These are phyloP conservation scores for Plantago elongata DNA, from an alignment of 257 asterid genomes.

Conservation along the genomic window DNA sequence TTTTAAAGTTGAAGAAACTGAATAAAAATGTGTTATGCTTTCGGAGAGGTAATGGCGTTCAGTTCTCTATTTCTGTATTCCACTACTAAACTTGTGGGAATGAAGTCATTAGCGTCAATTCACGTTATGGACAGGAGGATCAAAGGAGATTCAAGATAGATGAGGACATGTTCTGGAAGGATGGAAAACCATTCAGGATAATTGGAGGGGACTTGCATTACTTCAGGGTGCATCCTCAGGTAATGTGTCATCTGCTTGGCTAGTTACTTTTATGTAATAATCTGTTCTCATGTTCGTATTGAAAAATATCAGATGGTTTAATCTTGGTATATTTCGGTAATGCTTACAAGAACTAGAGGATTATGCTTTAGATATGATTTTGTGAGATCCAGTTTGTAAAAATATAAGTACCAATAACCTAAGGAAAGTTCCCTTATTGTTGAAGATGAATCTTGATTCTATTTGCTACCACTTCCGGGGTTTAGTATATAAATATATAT, in stretches of 20 bases:
- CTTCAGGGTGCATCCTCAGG: slow-evolving; percentile 87
- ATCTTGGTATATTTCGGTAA: not conserved
- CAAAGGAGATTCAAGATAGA: slow-evolving; percentile 58
- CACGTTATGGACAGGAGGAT: slow-evolving; percentile 35
- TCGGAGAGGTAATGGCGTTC: no score
- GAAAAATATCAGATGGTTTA: not conserved
- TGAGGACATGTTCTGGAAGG: slow-evolving; percentile 87
- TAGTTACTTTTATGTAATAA: not conserved
- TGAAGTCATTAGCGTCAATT: not conserved
- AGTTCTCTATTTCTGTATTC: not conserved
- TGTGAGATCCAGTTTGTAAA: no score
- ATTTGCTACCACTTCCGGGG: no score
- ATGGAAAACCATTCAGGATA: slow-evolving; percentile 72
- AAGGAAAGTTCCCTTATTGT: not conserved
- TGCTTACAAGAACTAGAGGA: not conserved
- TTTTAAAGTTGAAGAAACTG: no score
- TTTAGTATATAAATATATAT: not conserved
- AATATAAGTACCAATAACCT: no score
- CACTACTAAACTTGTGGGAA: not conserved
- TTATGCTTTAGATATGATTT: no score
- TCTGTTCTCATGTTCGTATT: slow-evolving; percentile 10
- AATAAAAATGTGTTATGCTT: no score
- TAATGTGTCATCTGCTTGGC: slow-evolving; percentile 12
- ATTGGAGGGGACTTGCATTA: slow-evolving; percentile 96
- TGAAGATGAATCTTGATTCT: not conserved